These are phyloP conservation scores for Acer negundo DNA, from an alignment of 345 rosid genomes.

Conservation along the genomic window DNA sequence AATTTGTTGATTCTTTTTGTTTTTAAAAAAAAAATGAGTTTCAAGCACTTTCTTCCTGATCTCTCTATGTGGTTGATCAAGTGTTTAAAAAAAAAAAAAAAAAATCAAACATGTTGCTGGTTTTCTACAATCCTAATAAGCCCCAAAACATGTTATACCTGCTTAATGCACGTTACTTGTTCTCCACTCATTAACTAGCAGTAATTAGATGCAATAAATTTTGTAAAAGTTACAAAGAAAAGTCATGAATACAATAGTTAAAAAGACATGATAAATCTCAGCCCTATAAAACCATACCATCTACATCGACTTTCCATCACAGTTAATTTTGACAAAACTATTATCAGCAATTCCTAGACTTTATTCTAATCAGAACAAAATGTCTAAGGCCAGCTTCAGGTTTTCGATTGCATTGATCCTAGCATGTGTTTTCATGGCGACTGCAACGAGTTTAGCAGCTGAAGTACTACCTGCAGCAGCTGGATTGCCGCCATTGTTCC, in stretches of 20 bases:
- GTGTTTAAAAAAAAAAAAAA: too few relatives aligned
- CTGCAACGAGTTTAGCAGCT: not conserved
- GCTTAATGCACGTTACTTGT: too few relatives aligned
- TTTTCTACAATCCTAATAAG: too few relatives aligned
- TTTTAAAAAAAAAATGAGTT: too few relatives aligned
- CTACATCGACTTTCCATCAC: not conserved
- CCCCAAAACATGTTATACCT: too few relatives aligned
- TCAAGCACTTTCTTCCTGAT: too few relatives aligned
- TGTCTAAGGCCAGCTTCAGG: not conserved
- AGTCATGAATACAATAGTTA: not conserved
- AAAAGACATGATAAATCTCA: not conserved
- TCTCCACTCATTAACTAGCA: not conserved
- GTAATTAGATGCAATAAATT: not conserved
- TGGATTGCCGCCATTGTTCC: not conserved
- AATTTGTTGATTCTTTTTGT: too few relatives aligned
- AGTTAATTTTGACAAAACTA: too few relatives aligned
- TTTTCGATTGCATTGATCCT: not conserved
- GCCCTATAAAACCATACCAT: not conserved
- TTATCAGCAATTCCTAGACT: too few relatives aligned
- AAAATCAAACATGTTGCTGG: too few relatives aligned
- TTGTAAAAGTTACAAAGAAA: not conserved
- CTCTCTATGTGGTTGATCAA: too few relatives aligned
- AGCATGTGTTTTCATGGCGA: not conserved
- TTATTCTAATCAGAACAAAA: not conserved
- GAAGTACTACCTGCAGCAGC: not conserved